Conservation (phyloP, 768 basidiomycete species). For the Tephrocybe sp. region DNA sequence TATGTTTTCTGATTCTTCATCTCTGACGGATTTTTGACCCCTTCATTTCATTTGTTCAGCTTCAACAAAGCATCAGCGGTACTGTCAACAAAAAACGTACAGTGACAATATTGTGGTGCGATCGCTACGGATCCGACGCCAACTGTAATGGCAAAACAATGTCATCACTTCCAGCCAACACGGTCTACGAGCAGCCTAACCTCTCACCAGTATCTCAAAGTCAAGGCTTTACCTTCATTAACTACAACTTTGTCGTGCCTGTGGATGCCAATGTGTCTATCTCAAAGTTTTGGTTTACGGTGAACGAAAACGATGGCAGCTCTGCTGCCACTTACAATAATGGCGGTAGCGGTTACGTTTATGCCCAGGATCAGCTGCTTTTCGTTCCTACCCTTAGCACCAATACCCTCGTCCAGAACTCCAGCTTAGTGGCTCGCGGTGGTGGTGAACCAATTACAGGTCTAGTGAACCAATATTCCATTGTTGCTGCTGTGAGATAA, state of each 20-base stretch:
- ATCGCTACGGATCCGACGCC: constrained; percentile 31
- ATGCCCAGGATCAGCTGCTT: constrained; percentile 40
- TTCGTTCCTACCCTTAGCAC: constrained; percentile 39
- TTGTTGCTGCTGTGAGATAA: constrained; percentile 26
- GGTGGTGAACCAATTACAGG: constrained; percentile 22
- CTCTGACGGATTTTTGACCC: constrained; percentile 1
- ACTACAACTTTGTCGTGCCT: constrained; percentile 43
- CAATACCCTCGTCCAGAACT: constrained; percentile 17
- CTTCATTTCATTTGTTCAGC: constrained; percentile 17
- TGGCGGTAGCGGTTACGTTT: constrained; percentile 36
- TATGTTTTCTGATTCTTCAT: constrained; percentile 18
- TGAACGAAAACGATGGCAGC: constrained; percentile 42
- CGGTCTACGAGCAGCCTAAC: constrained; percentile 28
- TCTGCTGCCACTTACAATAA: constrained; percentile 35
- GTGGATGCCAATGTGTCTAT: constrained; percentile 38
- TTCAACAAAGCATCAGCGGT: constrained; percentile 30
- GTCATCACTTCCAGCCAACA: constrained; percentile 28
- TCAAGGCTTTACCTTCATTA: constrained; percentile 33
- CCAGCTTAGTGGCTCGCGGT: constrained; percentile 18
- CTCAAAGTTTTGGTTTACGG: constrained; percentile 47
- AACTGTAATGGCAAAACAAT: constrained; percentile 31
- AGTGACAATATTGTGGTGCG: constrained; percentile 42
- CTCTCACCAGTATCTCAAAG: constrained; percentile 33
- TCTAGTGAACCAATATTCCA: constrained; percentile 18
- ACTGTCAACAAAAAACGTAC: constrained; percentile 34